Conservation (phyloP, 129 eudicot species). For the Rutidosis leptorrhynchoides region DNA sequence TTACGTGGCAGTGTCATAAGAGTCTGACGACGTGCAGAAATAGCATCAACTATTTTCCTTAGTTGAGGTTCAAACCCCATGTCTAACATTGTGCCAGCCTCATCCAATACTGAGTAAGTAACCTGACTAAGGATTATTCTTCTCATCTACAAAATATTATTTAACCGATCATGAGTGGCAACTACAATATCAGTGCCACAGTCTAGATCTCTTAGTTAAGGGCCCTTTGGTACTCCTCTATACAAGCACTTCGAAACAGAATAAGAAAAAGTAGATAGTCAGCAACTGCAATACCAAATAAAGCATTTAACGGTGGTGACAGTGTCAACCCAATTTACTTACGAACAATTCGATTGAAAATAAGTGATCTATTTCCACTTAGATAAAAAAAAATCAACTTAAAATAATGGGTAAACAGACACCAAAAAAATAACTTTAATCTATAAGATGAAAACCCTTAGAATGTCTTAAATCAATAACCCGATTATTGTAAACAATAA, state of each 20-base stretch:
- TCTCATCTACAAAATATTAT: slow-evolving; percentile 83
- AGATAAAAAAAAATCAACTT: no score
- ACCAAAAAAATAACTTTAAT: no score
- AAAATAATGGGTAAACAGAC: no score
- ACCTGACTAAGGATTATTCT: slow-evolving; percentile 75
- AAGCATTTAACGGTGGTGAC: background rate
- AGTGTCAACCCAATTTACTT: no score
- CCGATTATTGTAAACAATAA: no score
- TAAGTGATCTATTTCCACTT: no score
- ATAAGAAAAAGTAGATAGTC: background rate
- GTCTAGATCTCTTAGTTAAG: slow-evolving; percentile 73
- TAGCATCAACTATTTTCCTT: slow-evolving; percentile 81
- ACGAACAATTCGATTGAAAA: no score
- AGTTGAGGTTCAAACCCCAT: slow-evolving; percentile 99
- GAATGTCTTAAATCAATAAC: no score
- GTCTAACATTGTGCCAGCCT: slow-evolving; percentile 96
- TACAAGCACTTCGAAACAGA: slow-evolving; percentile 63
- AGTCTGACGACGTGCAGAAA: slow-evolving; percentile 83
- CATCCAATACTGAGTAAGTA: slow-evolving; percentile 84
- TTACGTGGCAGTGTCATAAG: slow-evolving; percentile 98
- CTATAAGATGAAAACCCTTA: no score
- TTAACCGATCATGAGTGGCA: slow-evolving; percentile 95
- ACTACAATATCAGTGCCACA: no score
- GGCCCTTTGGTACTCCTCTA: slow-evolving; percentile 99
- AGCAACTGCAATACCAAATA: background rate